A percentile compares a stretch with the other conserved stretches of the same genome.
Evolutionary conservation across 1,284 basidiomycete species (phyloP).

Genomic region (Malassezia dermatis): DNA sequence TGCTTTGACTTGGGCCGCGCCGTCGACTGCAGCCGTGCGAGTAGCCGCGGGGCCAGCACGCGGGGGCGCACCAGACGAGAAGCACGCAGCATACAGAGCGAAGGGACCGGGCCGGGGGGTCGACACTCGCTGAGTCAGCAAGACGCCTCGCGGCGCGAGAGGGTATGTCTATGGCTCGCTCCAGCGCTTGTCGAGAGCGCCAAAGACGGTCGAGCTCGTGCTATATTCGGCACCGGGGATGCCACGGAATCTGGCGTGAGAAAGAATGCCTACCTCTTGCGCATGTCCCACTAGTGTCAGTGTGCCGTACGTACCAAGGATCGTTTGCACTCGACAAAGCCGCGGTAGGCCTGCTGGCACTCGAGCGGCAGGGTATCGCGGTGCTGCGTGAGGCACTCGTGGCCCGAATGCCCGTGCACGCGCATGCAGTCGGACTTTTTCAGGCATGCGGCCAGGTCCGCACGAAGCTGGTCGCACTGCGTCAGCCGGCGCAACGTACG

Average conservation of each 20-base stretch:
- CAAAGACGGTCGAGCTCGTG: slow-evolving; percentile 11
- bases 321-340: slow-evolving; percentile 18
- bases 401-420: slow-evolving; percentile 2
- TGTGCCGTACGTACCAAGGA: slow-evolving; percentile 1
- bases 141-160: not conserved
- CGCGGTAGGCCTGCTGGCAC: slow-evolving; percentile 16
- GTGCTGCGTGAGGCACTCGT: slow-evolving; percentile 13
- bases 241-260: slow-evolving; percentile 11
- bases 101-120: not conserved
- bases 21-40: not conserved
- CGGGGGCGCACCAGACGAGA: not conserved
- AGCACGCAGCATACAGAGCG: not conserved
- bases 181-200: slow-evolving; percentile 13
- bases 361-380: slow-evolving; percentile 3
- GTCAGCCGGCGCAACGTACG: slow-evolving; percentile 7
- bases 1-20: slow-evolving; percentile 16
- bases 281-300: slow-evolving; percentile 11
- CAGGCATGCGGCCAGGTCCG: slow-evolving; percentile 14
- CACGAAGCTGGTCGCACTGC: slow-evolving; percentile 15
- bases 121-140: slow-evolving; percentile 1
- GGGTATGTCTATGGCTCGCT: not conserved
- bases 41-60: not conserved
- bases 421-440: slow-evolving; percentile 14
- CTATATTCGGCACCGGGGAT: slow-evolving; percentile 15
- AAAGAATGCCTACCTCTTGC: slow-evolving; percentile 8